phyloP scores from a whole-genome alignment of 2,329 filamentous ascomycete species.

The Dothistroma pini region DNA sequence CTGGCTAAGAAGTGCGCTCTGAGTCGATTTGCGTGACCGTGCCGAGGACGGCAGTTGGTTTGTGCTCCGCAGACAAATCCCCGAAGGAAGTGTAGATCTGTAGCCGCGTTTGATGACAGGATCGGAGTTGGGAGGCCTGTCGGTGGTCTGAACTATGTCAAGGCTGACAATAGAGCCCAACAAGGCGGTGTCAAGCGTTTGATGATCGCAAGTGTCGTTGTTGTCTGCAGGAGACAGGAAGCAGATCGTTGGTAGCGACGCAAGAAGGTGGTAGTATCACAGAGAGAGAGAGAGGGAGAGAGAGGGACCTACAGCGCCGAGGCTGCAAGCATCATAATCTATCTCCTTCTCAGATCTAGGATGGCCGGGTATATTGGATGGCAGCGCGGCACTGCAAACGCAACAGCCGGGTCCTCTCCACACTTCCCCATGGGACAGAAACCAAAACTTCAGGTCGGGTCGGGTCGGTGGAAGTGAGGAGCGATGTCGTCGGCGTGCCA shows the following conservation, averaged over 20 bases:
- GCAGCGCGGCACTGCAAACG: neutral
- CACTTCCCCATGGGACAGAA: neutral
- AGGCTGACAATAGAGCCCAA: neutral
- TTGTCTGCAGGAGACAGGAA: neutral
- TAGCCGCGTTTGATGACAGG: neutral
- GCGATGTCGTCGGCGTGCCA: neutral
- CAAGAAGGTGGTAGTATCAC: neutral
- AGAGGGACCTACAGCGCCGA: neutral
- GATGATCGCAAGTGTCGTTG: neutral
- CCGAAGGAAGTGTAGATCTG: constrained; percentile 3
- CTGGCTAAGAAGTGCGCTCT: neutral
- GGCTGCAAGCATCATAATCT: neutral
- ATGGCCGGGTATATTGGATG: neutral
- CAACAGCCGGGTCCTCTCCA: neutral
- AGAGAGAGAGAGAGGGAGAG: no score
- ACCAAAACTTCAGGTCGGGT: neutral
- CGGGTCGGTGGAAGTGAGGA: neutral
- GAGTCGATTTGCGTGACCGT: neutral
- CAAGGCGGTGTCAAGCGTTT: neutral
- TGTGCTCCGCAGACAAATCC: neutral
- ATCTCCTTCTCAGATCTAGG: neutral
- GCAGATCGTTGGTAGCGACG: neutral
- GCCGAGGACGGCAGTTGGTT: constrained; percentile 1
- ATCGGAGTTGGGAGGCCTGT: neutral
- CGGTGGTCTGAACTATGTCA: neutral